A percentile compares a stretch with the other conserved stretches of the same genome.
Evolutionary conservation across 108 stramenopile species (phyloP).

Genomic region (Pseudonitzschia multiseries): DNA sequence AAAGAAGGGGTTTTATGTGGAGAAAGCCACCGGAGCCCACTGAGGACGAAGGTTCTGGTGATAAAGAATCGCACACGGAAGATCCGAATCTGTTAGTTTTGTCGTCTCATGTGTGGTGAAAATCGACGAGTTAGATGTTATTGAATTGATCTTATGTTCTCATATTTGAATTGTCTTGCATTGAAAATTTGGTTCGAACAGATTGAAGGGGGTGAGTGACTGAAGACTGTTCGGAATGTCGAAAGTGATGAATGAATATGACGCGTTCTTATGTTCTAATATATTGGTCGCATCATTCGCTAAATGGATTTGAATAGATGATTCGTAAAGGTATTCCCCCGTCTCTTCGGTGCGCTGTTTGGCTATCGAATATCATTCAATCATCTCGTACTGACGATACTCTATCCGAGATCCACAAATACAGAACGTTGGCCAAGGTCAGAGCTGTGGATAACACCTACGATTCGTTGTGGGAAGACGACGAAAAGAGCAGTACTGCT

Average conservation of each 20-base stretch:
- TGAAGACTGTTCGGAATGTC: neutral
- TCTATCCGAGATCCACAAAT: slow-evolving; percentile 51
- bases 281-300: neutral
- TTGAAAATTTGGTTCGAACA: neutral
- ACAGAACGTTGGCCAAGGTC: slow-evolving; percentile 58
- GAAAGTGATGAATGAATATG: neutral
- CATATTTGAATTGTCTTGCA: neutral
- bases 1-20: slow-evolving; percentile 26
- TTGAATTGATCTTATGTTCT: neutral
- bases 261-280: neutral
- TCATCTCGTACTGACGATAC: slow-evolving; percentile 57
- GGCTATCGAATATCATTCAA: slow-evolving; percentile 73
- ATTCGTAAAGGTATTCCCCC: slow-evolving; percentile 72
- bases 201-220: slow-evolving; percentile 14
- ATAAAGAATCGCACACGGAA: slow-evolving; percentile 24
- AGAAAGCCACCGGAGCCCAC: neutral
- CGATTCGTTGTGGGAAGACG: slow-evolving; percentile 10
- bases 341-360: slow-evolving; percentile 80
- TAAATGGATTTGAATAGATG: slow-evolving; percentile 35
- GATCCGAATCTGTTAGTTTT: slow-evolving; percentile 28
- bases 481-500: neutral
- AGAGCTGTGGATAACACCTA: slow-evolving; percentile 50
- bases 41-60: neutral
- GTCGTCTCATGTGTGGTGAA: no score
- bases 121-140: neutral